A percentile compares a stretch with the other conserved stretches of the same genome.
These are phyloP conservation scores for Aschersonia sp. DNA, from an alignment of 2,329 filamentous ascomycete species.

Conservation along the genomic window DNA sequence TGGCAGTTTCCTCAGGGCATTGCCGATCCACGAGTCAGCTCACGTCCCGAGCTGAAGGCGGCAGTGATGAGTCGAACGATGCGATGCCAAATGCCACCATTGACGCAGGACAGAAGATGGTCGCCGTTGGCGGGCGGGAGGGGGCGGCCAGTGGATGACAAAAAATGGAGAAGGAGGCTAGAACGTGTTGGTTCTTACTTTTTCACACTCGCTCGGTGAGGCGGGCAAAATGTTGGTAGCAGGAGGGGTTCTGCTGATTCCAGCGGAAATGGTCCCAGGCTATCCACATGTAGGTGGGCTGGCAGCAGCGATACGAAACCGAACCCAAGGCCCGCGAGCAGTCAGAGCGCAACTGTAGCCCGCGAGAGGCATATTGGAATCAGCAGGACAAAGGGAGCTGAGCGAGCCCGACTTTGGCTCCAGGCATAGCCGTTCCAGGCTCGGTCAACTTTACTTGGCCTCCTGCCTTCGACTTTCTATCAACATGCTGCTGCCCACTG, in stretches of 20 bases:
- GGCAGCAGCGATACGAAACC: background rate
- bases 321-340: too few relatives aligned
- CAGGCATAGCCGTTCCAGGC: background rate
- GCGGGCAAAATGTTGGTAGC: background rate
- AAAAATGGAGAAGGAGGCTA: background rate
- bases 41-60: slow-evolving; percentile 14
- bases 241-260: background rate
- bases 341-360: background rate
- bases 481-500: background rate
- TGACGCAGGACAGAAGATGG: background rate
- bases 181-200: background rate
- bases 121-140: background rate
- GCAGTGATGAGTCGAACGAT: slow-evolving; percentile 2
- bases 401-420: background rate
- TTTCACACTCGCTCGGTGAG: background rate
- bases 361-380: background rate
- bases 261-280: background rate
- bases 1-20: slow-evolving; percentile 19
- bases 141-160: background rate
- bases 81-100: slow-evolving; percentile 9
- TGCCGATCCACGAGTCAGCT: slow-evolving; percentile 14
- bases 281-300: background rate
- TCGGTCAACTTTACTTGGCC: background rate
- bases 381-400: background rate
- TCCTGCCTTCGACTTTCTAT: background rate